Base-by-base conservation (phyloP, 2,329 filamentous ascomycete species). In the Trichothecium sympodiale region DNA sequence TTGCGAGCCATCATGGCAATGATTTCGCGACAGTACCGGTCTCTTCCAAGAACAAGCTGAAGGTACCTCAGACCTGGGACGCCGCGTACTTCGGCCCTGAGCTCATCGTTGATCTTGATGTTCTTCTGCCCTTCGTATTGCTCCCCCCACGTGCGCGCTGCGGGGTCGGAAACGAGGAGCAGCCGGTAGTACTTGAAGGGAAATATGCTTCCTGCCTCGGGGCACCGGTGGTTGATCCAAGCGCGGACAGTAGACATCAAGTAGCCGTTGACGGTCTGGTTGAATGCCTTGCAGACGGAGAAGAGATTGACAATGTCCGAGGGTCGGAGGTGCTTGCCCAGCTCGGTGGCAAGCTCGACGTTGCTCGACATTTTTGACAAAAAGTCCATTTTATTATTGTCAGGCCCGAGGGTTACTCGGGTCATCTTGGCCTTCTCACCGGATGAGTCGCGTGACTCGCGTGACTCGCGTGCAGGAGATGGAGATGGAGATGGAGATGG, bases 1-100 rank as follows among this genome's bases (percentile, higher is more conserved):
- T 67, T 57, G 12, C 68, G 60, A 0, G 71, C 71, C 44, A 87
- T 61, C 10, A 67, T 59, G 12, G 68, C 67, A n/a, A 82, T 52
- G 43, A 86, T 82, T 44, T 83, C 72, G 17, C 67, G 59, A 40
- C 73, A 65, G 26, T 65, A 65, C 28, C 62, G 59, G 43, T 80
- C 61, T 9, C 79, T 67, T 39, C 63, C 69, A 42, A 73, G 53
- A 1, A 85, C 64, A 69, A 89, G 77, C 38, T 71, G 65, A 6
- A 85, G 62, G 70, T 81, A 91, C 31, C 63, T 62, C 33, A 89
- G 60, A 7, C 71, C 68, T 0, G 83, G 82, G 2, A 83, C 67
- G 16, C 56, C 55, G 32, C 67, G 74, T 18, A 64, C 51, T 25
- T 34, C 26, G 15, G 34, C 27, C 34, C 34, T 39, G 29, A 33